These are phyloP conservation scores for Abrus pulchellus DNA, from an alignment of 306 rosid species.

Conservation along the genomic window DNA sequence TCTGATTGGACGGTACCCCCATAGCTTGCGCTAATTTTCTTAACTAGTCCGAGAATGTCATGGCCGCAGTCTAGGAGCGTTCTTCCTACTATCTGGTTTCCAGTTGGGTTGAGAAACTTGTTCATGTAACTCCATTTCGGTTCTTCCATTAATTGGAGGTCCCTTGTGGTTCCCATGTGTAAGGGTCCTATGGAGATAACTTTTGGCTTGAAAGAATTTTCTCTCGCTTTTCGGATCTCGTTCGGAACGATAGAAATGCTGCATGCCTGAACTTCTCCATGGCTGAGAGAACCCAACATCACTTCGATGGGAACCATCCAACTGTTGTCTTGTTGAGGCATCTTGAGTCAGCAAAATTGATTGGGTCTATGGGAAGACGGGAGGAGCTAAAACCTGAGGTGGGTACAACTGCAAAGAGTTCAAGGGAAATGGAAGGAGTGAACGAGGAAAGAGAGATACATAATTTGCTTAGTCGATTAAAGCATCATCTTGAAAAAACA, in stretches of 20 bases:
- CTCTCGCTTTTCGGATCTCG: background rate
- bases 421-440: no score
- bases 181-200: slow-evolving; percentile 30
- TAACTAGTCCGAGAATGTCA: background rate
- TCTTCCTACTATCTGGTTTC: background rate
- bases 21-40: slow-evolving; percentile 8
- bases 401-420: no score
- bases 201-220: slow-evolving; percentile 21
- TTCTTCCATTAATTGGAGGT: background rate
- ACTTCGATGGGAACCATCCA: background rate
- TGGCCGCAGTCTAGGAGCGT: background rate
- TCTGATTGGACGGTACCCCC: slow-evolving; percentile 39
- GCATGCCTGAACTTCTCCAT: background rate
- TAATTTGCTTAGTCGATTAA: no score
- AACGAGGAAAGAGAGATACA: no score
- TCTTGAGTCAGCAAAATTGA: no score
- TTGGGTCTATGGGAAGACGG: no score
- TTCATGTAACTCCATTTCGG: background rate
- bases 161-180: slow-evolving; percentile 1
- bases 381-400: no score
- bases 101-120: background rate
- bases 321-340: no score
- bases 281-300: background rate
- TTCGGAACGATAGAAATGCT: slow-evolving; percentile 27
- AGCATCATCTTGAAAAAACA: no score